phyloP scores from a whole-genome alignment of 2,329 filamentous ascomycete genomes.

The Penicillium olsonii region DNA sequence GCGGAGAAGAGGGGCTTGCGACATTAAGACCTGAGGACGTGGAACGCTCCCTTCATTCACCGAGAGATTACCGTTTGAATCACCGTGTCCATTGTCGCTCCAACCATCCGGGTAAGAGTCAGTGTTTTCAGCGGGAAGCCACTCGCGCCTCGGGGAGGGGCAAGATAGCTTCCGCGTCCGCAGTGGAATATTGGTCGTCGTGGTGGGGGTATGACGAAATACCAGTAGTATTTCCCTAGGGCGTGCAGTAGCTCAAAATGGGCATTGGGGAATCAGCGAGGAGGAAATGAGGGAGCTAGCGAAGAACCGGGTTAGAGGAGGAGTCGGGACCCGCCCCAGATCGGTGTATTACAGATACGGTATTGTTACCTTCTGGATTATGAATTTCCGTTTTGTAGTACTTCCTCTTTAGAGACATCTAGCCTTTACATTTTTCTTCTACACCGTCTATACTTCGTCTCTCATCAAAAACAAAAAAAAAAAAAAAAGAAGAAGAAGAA shows the following conservation, averaged over 20 bases:
- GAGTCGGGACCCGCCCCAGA: background rate
- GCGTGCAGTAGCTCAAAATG: slow-evolving; percentile 15
- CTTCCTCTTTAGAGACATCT: no score
- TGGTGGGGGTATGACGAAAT: slow-evolving; percentile 16
- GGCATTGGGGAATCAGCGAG: slow-evolving; percentile 5
- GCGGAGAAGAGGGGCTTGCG: slow-evolving; percentile 58
- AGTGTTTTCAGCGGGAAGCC: slow-evolving; percentile 24
- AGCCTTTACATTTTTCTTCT: no score
- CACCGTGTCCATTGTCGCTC: slow-evolving; percentile 13
- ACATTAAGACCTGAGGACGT: slow-evolving; percentile 40
- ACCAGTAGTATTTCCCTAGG: slow-evolving; percentile 9
- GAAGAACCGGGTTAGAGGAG: background rate
- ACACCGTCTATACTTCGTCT: background rate
- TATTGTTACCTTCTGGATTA: no score
- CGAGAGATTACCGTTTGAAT: background rate
- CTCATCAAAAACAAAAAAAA: no score
- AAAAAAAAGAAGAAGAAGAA: no score
- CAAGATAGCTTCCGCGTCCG: slow-evolving; percentile 27
- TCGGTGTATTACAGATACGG: background rate
- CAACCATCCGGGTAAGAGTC: slow-evolving; percentile 9
- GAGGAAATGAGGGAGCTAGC: slow-evolving; percentile 2
- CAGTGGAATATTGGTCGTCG: slow-evolving; percentile 21
- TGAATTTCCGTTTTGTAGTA: no score
- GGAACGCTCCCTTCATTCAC: slow-evolving; percentile 13
- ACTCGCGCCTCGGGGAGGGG: slow-evolving; percentile 22